phyloP scores from a whole-genome alignment of 495 filamentous ascomycete species.

The Terfezia boudieri region DNA sequence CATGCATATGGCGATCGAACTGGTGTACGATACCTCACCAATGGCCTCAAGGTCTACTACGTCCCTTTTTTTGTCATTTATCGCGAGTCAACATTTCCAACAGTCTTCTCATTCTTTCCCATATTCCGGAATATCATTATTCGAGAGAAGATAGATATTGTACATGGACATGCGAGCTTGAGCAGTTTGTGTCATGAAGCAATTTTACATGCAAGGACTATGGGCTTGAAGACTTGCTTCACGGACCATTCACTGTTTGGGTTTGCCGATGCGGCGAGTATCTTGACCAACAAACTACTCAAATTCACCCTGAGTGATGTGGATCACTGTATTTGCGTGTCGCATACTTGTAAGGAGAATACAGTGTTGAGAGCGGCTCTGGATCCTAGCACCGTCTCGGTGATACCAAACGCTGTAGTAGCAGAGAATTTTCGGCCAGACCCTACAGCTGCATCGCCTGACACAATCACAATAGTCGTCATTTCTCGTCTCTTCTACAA shows the following conservation, averaged over 20 bases:
- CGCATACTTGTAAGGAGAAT: slow-evolving; percentile 97
- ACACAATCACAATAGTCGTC: slow-evolving; percentile 71
- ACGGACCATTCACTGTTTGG: slow-evolving; percentile 97
- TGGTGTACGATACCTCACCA: slow-evolving; percentile 90
- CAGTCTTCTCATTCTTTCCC: slow-evolving; percentile 95
- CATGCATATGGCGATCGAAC: slow-evolving; percentile 85
- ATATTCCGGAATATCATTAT: slow-evolving; percentile 89
- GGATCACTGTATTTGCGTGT: slow-evolving; percentile 94
- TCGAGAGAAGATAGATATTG: slow-evolving; percentile 83
- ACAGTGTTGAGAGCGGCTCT: slow-evolving; percentile 86
- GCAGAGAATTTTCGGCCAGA: slow-evolving; percentile 77
- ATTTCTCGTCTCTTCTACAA: slow-evolving; percentile 97
- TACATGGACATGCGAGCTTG: slow-evolving; percentile 83
- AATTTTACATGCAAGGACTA: slow-evolving; percentile 84
- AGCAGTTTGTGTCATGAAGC: slow-evolving; percentile 87
- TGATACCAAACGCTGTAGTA: slow-evolving; percentile 92
- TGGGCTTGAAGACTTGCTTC: slow-evolving; percentile 87
- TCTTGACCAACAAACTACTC: slow-evolving; percentile 84
- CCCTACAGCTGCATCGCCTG: slow-evolving; percentile 16
- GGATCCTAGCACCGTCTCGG: slow-evolving; percentile 89
- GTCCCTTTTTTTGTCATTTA: slow-evolving; percentile 91
- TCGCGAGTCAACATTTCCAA: slow-evolving; percentile 83
- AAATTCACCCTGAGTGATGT: slow-evolving; percentile 95
- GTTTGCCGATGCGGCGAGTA: slow-evolving; percentile 89
- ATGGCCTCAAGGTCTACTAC: slow-evolving; percentile 95